These are phyloP conservation scores for Calonectria honghensis DNA, from an alignment of 2,329 filamentous ascomycete species.

Conservation along the genomic window DNA sequence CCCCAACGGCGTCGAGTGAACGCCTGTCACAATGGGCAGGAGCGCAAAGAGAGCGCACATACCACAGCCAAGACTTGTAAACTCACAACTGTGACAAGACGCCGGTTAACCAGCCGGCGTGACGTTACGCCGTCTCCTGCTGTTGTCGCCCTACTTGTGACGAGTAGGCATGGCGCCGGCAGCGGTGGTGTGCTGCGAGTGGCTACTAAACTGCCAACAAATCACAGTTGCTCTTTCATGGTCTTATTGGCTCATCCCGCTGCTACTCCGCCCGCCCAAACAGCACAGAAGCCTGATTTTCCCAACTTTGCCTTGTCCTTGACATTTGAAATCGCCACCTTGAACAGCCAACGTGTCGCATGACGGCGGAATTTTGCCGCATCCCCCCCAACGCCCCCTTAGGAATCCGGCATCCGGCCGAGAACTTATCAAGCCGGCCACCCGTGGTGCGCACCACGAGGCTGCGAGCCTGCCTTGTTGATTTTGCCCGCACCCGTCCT, in stretches of 20 bases:
- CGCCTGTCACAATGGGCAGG: slow-evolving; percentile 17
- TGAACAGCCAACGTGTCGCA: not conserved
- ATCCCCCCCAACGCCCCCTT: not conserved
- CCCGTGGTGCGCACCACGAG: slow-evolving; percentile 16
- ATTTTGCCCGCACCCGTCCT: not conserved
- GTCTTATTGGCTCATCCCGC: slow-evolving; percentile 13
- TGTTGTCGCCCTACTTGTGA: not conserved
- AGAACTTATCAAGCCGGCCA: slow-evolving; percentile 5
- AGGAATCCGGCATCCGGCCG: not conserved
- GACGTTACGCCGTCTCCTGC: not conserved
- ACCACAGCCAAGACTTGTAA: not conserved
- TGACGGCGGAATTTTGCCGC: slow-evolving; percentile 21
- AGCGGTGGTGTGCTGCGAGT: slow-evolving; percentile 24
- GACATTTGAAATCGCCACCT: slow-evolving; percentile 18
- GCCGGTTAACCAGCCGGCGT: not conserved
- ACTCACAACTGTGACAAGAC: slow-evolving; percentile 33
- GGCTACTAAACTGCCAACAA: slow-evolving; percentile 12
- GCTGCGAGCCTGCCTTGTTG: slow-evolving; percentile 25
- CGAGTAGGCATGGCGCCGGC: slow-evolving; percentile 5
- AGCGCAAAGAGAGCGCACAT: not conserved
- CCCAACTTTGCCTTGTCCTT: not conserved
- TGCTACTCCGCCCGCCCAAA: slow-evolving; percentile 19
- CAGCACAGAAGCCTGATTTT: slow-evolving; percentile 24
- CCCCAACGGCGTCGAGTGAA: slow-evolving; percentile 23
- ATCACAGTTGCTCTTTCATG: slow-evolving; percentile 19